Evolutionary conservation across 2,329 filamentous ascomycete genomes (phyloP).

Genomic region (Botryotinia globosa): DNA sequence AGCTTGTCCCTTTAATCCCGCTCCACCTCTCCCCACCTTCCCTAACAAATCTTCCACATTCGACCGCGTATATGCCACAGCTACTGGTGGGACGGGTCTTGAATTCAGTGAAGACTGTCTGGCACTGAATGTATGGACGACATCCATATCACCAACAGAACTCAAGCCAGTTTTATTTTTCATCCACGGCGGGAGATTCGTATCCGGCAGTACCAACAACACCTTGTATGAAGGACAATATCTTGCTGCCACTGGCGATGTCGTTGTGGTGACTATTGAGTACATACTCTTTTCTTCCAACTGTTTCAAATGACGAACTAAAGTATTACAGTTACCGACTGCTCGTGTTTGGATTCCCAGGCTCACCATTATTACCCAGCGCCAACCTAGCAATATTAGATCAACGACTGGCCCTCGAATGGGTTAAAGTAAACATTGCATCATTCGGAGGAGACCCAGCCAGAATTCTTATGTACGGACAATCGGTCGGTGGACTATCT

Average conservation of each 20-base stretch:
- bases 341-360: slow-evolving; percentile 11
- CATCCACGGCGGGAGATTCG: slow-evolving; percentile 46
- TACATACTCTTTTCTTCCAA: background rate
- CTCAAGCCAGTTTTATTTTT: slow-evolving; percentile 46
- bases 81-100: background rate
- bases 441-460: slow-evolving; percentile 9
- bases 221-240: slow-evolving; percentile 20
- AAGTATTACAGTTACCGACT: slow-evolving; percentile 7
- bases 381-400: slow-evolving; percentile 1
- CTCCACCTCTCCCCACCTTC: background rate
- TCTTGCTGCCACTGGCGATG: slow-evolving; percentile 1
- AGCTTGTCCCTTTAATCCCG: slow-evolving; percentile 2
- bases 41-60: slow-evolving; percentile 1
- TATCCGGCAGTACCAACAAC: slow-evolving; percentile 41
- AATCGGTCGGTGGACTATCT: slow-evolving; percentile 42
- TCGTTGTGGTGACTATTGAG: slow-evolving; percentile 14
- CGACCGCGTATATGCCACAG: slow-evolving; percentile 8
- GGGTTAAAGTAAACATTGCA: slow-evolving; percentile 31
- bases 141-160: slow-evolving; percentile 35
- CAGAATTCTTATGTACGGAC: slow-evolving; percentile 35
- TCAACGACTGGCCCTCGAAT: slow-evolving; percentile 17
- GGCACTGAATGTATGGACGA: slow-evolving; percentile 42
- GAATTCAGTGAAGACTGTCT: slow-evolving; percentile 40
- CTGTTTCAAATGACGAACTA: background rate
- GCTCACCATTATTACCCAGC: slow-evolving; percentile 41